phyloP scores from a whole-genome alignment of 805 yeast genomes.

The Cyberlindnera japonica region DNA sequence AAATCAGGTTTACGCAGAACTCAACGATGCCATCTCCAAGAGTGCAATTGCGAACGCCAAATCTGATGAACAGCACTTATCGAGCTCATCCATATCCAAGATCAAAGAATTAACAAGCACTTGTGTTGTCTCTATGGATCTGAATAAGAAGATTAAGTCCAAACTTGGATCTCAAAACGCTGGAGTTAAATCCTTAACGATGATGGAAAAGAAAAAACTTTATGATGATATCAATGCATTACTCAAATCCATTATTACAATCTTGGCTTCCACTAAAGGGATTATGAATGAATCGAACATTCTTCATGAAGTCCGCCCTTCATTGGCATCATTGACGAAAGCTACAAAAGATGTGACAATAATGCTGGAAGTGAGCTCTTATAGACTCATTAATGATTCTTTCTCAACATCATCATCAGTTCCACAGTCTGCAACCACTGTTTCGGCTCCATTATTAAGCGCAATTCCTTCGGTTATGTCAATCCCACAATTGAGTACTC shows the following conservation, averaged over 20 bases:
- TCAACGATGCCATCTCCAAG: conserved; percentile 63
- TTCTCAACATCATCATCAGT: conserved; percentile 11
- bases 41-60: conserved; percentile 56
- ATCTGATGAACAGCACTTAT: conserved; percentile 33
- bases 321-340: conserved; percentile 76
- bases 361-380: conserved; percentile 66
- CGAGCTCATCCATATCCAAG: conserved; percentile 49
- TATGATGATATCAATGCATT: conserved; percentile 86
- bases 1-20: conserved; percentile 70
- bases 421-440: conserved; percentile 19
- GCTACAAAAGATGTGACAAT: conserved; percentile 91
- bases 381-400: conserved; percentile 32
- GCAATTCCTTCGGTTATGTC: conserved; percentile 30
- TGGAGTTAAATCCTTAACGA: conserved; percentile 36
- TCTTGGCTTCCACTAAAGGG: conserved; percentile 76
- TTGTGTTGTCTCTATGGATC: conserved; percentile 79
- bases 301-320: conserved; percentile 73
- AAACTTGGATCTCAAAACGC: conserved; percentile 41
- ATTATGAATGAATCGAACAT: conserved; percentile 80
- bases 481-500: conserved; percentile 29
- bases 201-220: conserved; percentile 55
- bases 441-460: conserved; percentile 21
- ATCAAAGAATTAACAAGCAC: conserved; percentile 75
- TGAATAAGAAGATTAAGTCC: conserved; percentile 60
- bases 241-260: conserved; percentile 76